Evolutionary conservation across 78 protist genomes (phyloP), one percentile per base, ranked within the genome.

Genomic region (Chrysochromulina parva): DNA sequence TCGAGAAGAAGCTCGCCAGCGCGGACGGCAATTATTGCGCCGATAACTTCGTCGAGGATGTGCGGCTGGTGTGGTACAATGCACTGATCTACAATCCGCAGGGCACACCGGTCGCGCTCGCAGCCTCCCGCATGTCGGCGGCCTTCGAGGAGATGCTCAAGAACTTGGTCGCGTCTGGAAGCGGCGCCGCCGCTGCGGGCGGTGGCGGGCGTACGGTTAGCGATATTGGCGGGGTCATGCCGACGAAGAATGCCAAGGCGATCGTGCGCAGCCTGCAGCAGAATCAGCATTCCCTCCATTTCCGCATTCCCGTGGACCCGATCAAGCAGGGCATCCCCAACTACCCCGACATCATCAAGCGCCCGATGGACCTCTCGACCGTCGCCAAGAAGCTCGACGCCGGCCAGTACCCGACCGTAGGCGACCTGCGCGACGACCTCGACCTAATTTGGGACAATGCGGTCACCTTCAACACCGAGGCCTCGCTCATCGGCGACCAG

Each of bases 281-380:
- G n/a, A 65, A 26, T n/a, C 54, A 17, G 22, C 3, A 53, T 22
- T 26, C 85, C 53, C 20, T 16, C 57, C 48, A 50, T 2, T 85
- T 85, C 73, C 52, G 3, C 22, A 50, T 10, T 55, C 89, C 89
- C 3, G 89, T 93, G 38, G 22, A n/a, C 50, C 50, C n/a, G n/a
- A n/a, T n/a, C n/a, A n/a, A n/a, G n/a, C n/a, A n/a, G n/a, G n/a
- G n/a, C n/a, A n/a, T 87, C 7, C 85, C 84, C 17, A 91, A 87
- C 89, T 94, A 94, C 58, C 85, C 52, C 65, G 10, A 59, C 48
- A 24, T 94, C 50, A 52, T 94, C 93, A 58, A 92, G 89, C 58
- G 78, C 1, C 96, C 96, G 26, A 94, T 94, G 96, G 96, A 94
- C 85, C 74, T 94, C 3, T 78, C 65, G 59, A 90, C 93, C 7